Conservation (phyloP, 1,284 basidiomycete genomes). For the Trametes hirsuta region DNA sequence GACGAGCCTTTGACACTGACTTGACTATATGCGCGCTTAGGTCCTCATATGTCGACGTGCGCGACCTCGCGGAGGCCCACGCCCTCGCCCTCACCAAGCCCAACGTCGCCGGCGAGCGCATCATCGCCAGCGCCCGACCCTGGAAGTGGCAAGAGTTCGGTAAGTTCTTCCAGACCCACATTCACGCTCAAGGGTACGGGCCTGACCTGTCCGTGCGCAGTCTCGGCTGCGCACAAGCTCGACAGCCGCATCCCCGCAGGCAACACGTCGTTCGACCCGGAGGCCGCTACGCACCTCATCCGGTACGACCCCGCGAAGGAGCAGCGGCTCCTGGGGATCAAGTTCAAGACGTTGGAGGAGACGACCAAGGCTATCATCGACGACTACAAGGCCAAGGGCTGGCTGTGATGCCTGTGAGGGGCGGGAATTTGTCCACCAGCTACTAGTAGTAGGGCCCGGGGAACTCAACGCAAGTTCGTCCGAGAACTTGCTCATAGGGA, state of each 20-base stretch:
- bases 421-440: too few relatives aligned
- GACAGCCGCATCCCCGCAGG: conserved; percentile 26
- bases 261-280: conserved; percentile 23
- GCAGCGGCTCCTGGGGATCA: conserved; percentile 47
- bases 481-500: too few relatives aligned
- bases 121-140: conserved; percentile 38
- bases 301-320: conserved; percentile 41
- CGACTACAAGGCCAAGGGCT: conserved; percentile 45
- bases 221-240: conserved; percentile 14
- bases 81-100: conserved; percentile 50
- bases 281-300: conserved; percentile 33
- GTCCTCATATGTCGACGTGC: conserved; percentile 55
- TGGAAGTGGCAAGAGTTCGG: conserved; percentile 32
- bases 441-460: neutral
- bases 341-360: conserved; percentile 46
- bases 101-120: conserved; percentile 59
- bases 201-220: conserved; percentile 1
- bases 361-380: conserved; percentile 44
- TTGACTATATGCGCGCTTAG: conserved; percentile 4
- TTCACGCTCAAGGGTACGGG: neutral
- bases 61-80: conserved; percentile 64
- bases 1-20: too few relatives aligned
- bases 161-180: conserved; percentile 6
- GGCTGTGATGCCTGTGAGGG: conserved; percentile 23
- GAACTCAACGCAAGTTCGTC: neutral